Evolutionary conservation across 2,329 filamentous ascomycete genomes (phyloP), one percentile per base, ranked within the genome.

Genomic region (Pseudogymnoascus verrucosus): DNA sequence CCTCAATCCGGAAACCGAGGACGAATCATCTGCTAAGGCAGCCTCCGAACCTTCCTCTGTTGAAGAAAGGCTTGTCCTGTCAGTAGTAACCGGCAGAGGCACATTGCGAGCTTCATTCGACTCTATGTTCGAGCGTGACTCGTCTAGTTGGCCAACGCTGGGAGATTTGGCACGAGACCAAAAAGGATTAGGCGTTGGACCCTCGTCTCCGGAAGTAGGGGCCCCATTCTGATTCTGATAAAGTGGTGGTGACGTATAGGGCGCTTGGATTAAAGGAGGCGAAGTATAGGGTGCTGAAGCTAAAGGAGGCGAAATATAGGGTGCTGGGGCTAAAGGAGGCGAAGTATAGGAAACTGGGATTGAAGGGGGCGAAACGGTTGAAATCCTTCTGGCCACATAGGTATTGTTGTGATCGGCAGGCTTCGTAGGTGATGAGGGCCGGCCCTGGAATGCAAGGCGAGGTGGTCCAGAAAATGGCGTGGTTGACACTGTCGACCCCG

Each of bases 401-500:
- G 47, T 54, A 54, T 54, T 54, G 47, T 10, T n/a, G 6, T 31
- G 19, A 31, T 54, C 47, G 6, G 26, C 26, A 54, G 47, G 47
- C 14, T 54, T 54, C 26, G 47, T 54, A 54, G 47, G 47, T 19
- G 47, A 54, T 31, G 47, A 54, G 8, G 47, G 47, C 26, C 47
- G 26, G 26, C 47, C 47, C 31, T 54, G 47, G 26, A 54, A 54
- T 73, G 36, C 76, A 42, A 76, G 76, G 67, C 77, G 81, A 59
- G 71, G 76, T 5, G 74, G 68, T 11, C 76, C 68, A 40, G 78
- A 69, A 69, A 78, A 80, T 51, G 81, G 78, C 62, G 73, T 75
- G 54, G 74, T 77, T 7, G 80, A 83, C 51, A 79, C 73, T 6
- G 74, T 74, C 1, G 83, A 84, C 3, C 57, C 57, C 3, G 57